Percentiles rank a stretch among this genome's conserved stretches.
Evolutionary conservation across 1,284 basidiomycete genomes (phyloP).

Genomic region (Ganoderma lingzhi): DNA sequence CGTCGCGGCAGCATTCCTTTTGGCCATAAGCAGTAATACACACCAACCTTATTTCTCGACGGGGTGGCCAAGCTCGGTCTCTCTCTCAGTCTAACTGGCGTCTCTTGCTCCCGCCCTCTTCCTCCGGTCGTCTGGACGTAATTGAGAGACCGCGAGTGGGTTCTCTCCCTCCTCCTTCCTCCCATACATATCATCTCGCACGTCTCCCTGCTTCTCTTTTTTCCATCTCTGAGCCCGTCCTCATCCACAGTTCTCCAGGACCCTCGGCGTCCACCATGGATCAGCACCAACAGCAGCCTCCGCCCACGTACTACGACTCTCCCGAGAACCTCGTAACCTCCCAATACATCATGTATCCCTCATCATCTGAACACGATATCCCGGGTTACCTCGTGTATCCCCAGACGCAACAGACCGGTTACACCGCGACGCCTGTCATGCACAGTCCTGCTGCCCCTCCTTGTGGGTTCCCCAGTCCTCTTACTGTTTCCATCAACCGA

Average conservation of each 20-base stretch:
- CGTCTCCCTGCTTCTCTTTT: conserved; percentile 41
- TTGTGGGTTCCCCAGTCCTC: conserved; percentile 58
- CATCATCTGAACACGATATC: conserved; percentile 47
- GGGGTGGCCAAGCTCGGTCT: background rate
- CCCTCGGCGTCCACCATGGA: conserved; percentile 48
- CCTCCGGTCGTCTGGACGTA: conserved; percentile 34
- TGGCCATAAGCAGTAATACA: no score
- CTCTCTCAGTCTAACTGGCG: background rate
- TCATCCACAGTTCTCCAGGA: conserved; percentile 35
- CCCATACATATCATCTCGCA: conserved; percentile 29
- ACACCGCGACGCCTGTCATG: conserved; percentile 45
- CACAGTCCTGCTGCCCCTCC: conserved; percentile 48
- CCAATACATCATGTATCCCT: conserved; percentile 46
- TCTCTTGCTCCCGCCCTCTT: conserved; percentile 21
- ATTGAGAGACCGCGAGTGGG: conserved; percentile 36
- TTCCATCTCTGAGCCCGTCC: conserved; percentile 31
- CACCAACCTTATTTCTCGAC: no score
- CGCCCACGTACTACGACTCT: conserved; percentile 49
- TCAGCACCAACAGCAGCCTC: conserved; percentile 47
- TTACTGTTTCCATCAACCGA: conserved; percentile 46
- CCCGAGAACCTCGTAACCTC: conserved; percentile 47
- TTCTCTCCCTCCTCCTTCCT: conserved; percentile 29
- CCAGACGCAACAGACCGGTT: conserved; percentile 44
- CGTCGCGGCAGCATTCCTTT: no score
- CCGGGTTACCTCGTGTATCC: conserved; percentile 51